A percentile compares a stretch with the other conserved stretches of the same genome.
These are phyloP conservation scores for Eragrostis nindensis DNA, from an alignment of 176 grass and related monocot species.

Conservation along the genomic window DNA sequence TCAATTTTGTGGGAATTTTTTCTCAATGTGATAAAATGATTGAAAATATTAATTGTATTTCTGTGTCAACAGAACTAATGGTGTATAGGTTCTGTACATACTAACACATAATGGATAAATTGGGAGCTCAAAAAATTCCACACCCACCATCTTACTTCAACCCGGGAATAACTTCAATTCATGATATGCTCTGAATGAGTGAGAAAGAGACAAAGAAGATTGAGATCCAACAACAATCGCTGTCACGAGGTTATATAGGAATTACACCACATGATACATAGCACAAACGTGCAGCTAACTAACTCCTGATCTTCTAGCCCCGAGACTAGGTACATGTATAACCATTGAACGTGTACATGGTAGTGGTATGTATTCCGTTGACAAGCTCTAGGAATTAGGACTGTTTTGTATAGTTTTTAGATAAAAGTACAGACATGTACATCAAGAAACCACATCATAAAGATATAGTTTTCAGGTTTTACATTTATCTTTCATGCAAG, in stretches of 20 bases:
- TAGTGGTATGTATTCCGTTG: too few relatives aligned
- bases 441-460: slow-evolving; percentile 13
- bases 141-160: neutral
- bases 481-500: slow-evolving; percentile 9
- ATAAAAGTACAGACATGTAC: neutral
- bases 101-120: neutral
- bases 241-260: too few relatives aligned
- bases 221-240: too few relatives aligned
- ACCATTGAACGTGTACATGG: too few relatives aligned
- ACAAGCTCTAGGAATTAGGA: neutral
- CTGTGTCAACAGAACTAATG: neutral
- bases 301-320: too few relatives aligned
- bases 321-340: too few relatives aligned
- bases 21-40: slow-evolving; percentile 7
- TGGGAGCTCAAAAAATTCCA: slow-evolving; percentile 2
- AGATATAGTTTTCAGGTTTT: slow-evolving; percentile 2
- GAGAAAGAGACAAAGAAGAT: too few relatives aligned
- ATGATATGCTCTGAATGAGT: too few relatives aligned
- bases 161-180: too few relatives aligned
- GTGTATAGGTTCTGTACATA: slow-evolving; percentile 12
- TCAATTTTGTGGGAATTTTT: slow-evolving; percentile 1
- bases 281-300: too few relatives aligned
- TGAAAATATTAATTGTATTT: slow-evolving; percentile 20
- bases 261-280: too few relatives aligned
- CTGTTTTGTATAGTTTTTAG: neutral